Base-by-base conservation (phyloP, 1,284 basidiomycete genomes). In the Kalmanozyma brasiliensis region DNA sequence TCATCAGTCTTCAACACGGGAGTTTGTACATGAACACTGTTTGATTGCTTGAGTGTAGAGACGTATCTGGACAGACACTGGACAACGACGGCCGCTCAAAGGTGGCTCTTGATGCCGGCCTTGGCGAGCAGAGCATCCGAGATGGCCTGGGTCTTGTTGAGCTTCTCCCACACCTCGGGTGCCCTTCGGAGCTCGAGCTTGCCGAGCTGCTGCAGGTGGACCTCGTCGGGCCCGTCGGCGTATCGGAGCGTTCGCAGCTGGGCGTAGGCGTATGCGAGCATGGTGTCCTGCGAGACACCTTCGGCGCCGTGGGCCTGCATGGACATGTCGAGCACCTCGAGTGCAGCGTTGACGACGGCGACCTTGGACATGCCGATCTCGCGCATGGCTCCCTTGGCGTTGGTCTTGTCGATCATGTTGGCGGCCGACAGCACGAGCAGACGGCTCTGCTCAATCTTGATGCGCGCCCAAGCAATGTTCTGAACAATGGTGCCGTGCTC, bases 311-410 rank as follows among this genome's bases (percentile, higher is more conserved):
- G 72, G 6, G 74, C 86, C 85, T 98, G 95, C 67, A 98, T 98
- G 1, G 93, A 91, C 34, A 93, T 89, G 84, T 98, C 96, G 49
- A 98, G 87, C 53, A 98, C 90, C 29, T 86, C 85, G 49, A 92
- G 86, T 0, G 94, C 93, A 88, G 95, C 91, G 0, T 87, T 87
- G 23, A 94, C 94, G 6, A 98, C 93, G 0, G 64, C 73, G 9
- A 91, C 94, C 87, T 98, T 98, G 56, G 93, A 92, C 71, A 97
- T 92, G 36, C 92, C 94, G 78, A 98, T 98, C 83, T 98, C 95
- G 83, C 94, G 94, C 84, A 97, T 82, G 0, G 96, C 95, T 36
- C 92, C 94, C 83, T 98, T 98, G 3, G 95, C 92, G 69, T 90
- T 88, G 79, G 88, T 85, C 74, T 89, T 89, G 84, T 98, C 94